Conservation (phyloP, 441 rosid species). For the Pelargonium hybrid region DNA sequence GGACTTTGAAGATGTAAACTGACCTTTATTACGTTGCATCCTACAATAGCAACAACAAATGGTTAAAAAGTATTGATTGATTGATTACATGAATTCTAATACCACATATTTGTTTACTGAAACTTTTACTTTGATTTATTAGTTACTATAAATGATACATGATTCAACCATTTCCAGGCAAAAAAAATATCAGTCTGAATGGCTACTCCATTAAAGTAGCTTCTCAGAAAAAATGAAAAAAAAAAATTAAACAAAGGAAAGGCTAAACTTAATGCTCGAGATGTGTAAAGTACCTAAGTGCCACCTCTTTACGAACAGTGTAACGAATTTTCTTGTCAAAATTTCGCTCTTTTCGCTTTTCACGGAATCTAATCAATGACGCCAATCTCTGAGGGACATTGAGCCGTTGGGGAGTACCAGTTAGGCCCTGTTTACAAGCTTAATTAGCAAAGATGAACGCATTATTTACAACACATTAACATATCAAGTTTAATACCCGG, state of each 20-base stretch:
- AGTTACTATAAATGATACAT: neutral
- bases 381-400: slow-evolving; percentile 53
- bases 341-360: slow-evolving; percentile 57
- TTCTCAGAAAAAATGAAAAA: neutral
- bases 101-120: neutral
- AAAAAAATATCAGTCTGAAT: neutral
- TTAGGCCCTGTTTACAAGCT: slow-evolving; percentile 28
- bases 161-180: neutral
- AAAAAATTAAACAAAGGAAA: neutral
- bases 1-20: slow-evolving; percentile 46
- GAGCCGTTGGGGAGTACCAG: slow-evolving; percentile 43
- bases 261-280: neutral
- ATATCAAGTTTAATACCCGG: slow-evolving; percentile 29
- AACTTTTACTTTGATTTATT: neutral
- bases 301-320: slow-evolving; percentile 65
- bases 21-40: slow-evolving; percentile 58
- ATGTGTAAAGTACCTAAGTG: slow-evolving; percentile 42
- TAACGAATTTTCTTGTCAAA: slow-evolving; percentile 67
- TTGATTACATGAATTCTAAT: neutral
- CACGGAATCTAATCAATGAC: slow-evolving; percentile 55
- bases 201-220: neutral
- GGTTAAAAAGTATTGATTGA: neutral
- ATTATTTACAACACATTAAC: slow-evolving; percentile 2
- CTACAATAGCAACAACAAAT: slow-evolving; percentile 24
- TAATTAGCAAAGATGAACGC: slow-evolving; percentile 15